Conservation (phyloP, 2,329 filamentous ascomycete species). For the Pseudogymnoascus sp. region DNA sequence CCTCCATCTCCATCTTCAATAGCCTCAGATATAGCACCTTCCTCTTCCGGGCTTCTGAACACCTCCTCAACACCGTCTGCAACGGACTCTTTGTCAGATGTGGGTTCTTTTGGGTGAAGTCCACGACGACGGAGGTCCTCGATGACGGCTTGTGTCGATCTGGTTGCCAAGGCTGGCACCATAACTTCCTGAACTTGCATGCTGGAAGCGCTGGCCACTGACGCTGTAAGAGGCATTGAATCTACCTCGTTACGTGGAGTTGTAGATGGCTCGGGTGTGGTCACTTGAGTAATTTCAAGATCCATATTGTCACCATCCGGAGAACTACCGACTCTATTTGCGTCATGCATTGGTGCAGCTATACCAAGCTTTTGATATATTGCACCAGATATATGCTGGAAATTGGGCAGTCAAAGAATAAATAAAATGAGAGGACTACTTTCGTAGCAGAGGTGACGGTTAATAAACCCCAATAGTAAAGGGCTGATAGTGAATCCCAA, state of each 20-base stretch:
- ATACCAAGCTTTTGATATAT: neutral
- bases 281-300: neutral
- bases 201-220: neutral
- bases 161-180: slow-evolving; percentile 18
- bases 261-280: neutral
- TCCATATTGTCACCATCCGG: neutral
- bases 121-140: slow-evolving; percentile 20
- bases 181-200: neutral
- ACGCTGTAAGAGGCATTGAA: neutral
- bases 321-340: neutral
- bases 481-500: neutral
- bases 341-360: neutral
- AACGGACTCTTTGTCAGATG: neutral
- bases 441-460: neutral
- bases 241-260: neutral
- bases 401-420: neutral
- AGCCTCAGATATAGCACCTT: too few species aligned
- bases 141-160: slow-evolving; percentile 25
- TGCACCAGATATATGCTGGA: neutral
- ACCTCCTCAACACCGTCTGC: neutral
- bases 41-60: neutral
- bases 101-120: neutral
- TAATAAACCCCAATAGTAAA: neutral
- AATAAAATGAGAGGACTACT: neutral
- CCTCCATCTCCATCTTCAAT: neutral